Evolutionary conservation across 2,329 filamentous ascomycete species (phyloP), one percentile per base, ranked within the genome.

Genomic region (Penicillium sp.): DNA sequence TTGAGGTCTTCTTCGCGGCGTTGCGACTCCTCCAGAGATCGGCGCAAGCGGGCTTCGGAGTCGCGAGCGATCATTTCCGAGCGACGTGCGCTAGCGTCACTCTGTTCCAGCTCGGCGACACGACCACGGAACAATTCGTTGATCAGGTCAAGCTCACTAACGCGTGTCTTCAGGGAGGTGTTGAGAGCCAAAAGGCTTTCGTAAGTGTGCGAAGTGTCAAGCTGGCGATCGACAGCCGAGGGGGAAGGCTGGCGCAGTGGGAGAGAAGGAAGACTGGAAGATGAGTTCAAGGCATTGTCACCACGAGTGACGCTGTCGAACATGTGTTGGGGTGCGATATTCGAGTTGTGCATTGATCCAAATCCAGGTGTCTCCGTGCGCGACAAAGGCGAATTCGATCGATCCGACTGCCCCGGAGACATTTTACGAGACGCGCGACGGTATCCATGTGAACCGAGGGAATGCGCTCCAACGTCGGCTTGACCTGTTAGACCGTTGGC

Each of bases 91-190:
- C 83, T 86, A 44, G 84, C 84, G 69, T 93, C 90, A 67, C 88
- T 88, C 62, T 87, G 84, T 70, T 95, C 91, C 11, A 94, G 80
- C 69, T 94, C 82, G 70, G 86, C 74, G 36, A 97, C 86, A 10
- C 88, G 84, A 33, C 87, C 87, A 47, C 87, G 82, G 72, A 91
- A 92, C 40, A 92, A 79, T 68, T 90, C 89, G 67, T 92, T 97
- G 79, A 99, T 97, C 48, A 99, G 84, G 71, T 99, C 94, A 21
- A 99, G 83, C 73, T 99, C 94, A 64, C 88, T 94, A 29, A 99
- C 93, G 37, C 94, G 87, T 0, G 94, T 99, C 77, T 95, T 96
- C n/a, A 97, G 81, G 47, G 87, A 88, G 5, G 90, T 90, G 72
- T 96, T 96, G 58, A 88, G 85, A 1, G 88, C 87, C 48, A 91